Evolutionary conservation across 139 green algal species (phyloP), one percentile per base, ranked within the genome.

Genomic region (Marvania coccoides): DNA sequence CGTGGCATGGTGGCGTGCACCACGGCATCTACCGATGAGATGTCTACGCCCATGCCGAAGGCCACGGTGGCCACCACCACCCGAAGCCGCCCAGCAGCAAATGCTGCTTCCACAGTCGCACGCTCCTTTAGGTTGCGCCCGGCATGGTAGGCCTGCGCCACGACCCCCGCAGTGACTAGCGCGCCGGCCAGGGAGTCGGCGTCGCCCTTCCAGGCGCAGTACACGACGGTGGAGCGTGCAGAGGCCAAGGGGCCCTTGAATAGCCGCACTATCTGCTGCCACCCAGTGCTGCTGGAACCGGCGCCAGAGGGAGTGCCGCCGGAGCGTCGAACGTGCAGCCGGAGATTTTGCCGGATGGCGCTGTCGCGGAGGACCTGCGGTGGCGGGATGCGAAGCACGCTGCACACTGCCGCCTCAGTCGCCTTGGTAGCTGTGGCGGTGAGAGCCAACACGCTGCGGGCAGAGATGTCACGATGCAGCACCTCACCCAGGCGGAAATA

Each of bases 361-460:
- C 61, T 61, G 31, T 91, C 84, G 1, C 83, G 62, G 24, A 96
- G 37, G 14, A 85, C 69, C n/a, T 67, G 31, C 9, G 61, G 65
- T 0, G 48, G 37, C 0, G 68, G 60, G n/a, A 96, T 85, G 38
- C 65, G 55, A 29, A 78, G 63, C 53, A 95, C 45, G 8, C 66
- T 70, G 14, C 62, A 36, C 30, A 95, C 77, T 42, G 76, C 74
- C 4, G 33, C 26, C 59, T 90, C 72, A 0, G 89, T 93, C 10
- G 71, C 33, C 4, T 37, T 28, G 4, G 91, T 96, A 47, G 91
- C 91, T 4, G 91, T 97, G 46, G 91, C 91, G 0, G 91, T 96
- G 23, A 97, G 82, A 4, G 86, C 91, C 46, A 97, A 80, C 61
- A 96, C 79, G 29, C 58, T 69, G 10, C 69, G 37, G 6, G 78